phyloP scores from a whole-genome alignment of 2,329 filamentous ascomycete species.

The Diplodia corticola region DNA sequence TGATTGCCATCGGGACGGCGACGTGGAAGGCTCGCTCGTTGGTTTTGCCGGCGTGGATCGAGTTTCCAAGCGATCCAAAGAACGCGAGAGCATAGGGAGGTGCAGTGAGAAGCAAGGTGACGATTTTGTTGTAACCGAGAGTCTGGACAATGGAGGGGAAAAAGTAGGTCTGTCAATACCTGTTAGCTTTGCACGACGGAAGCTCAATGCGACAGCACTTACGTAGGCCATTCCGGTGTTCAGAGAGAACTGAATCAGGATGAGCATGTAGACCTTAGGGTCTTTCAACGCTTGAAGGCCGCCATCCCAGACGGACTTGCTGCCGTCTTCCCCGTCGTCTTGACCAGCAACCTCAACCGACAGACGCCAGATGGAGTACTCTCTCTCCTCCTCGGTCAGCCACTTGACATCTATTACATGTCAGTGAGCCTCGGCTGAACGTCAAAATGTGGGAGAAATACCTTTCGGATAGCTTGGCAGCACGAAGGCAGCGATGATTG shows the following conservation, averaged over 20 bases:
- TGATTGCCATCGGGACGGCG: slow-evolving; percentile 50
- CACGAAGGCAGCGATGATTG: slow-evolving; percentile 36
- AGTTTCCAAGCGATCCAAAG: slow-evolving; percentile 49
- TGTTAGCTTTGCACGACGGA: slow-evolving; percentile 39
- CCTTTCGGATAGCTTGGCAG: slow-evolving; percentile 40
- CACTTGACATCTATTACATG: slow-evolving; percentile 56
- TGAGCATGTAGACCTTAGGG: slow-evolving; percentile 64
- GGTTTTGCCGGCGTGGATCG: slow-evolving; percentile 46
- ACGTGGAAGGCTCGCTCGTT: slow-evolving; percentile 46
- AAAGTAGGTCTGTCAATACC: slow-evolving; percentile 60
- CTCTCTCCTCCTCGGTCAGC: slow-evolving; percentile 33
- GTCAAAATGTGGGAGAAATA: neutral
- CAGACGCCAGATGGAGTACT: slow-evolving; percentile 49
- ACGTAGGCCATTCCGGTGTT: slow-evolving; percentile 59
- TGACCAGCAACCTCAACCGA: slow-evolving; percentile 61
- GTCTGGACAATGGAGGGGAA: slow-evolving; percentile 54
- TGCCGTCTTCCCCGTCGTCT: slow-evolving; percentile 54
- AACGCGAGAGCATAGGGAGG: slow-evolving; percentile 62
- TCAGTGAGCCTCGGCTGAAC: slow-evolving; percentile 35
- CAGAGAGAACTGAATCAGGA: slow-evolving; percentile 47
- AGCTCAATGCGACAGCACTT: neutral
- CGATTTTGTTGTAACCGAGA: slow-evolving; percentile 26
- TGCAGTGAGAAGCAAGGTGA: slow-evolving; percentile 31
- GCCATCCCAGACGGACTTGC: slow-evolving; percentile 55
- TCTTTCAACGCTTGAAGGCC: slow-evolving; percentile 62